These are phyloP conservation scores for Blastobotrys elegans DNA, from an alignment of 1,139 yeast species.

Conservation along the genomic window DNA sequence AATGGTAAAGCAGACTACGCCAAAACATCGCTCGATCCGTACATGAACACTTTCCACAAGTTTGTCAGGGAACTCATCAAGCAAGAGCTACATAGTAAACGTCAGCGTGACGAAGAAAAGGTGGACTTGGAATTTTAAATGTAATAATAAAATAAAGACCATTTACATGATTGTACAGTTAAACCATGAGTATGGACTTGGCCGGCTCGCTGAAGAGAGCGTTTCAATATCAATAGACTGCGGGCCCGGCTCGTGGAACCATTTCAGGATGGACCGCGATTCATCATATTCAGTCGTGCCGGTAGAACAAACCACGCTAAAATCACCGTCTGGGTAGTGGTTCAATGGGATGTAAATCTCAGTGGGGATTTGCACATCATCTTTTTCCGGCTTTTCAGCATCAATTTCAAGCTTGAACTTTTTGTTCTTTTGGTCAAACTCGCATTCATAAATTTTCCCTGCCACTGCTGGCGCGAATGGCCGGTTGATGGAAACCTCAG, in stretches of 20 bases:
- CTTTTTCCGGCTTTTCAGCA: conserved; percentile 21
- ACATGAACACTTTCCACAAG: conserved; percentile 61
- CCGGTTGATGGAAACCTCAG: conserved; percentile 62
- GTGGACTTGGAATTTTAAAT: conserved; percentile 22
- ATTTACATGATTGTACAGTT: not conserved
- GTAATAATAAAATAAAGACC: not conserved
- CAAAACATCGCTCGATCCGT: conserved; percentile 68
- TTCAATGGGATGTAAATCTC: conserved; percentile 61
- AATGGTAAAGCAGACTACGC: conserved; percentile 45
- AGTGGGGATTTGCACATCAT: conserved; percentile 33
- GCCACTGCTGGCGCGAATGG: conserved; percentile 62
- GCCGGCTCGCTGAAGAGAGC: not conserved
- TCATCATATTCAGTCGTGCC: conserved; percentile 54
- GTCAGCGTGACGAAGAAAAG: conserved; percentile 22
- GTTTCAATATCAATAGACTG: conserved; percentile 10
- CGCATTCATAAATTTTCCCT: conserved; percentile 49
- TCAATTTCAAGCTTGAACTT: conserved; percentile 46
- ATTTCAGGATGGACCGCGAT: conserved; percentile 52
- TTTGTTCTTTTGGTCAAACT: conserved; percentile 49
- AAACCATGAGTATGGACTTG: not conserved
- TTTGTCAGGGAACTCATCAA: conserved; percentile 56
- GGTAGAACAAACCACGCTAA: conserved; percentile 42
- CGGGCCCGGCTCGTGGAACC: conserved; percentile 55
- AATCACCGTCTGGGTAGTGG: conserved; percentile 51
- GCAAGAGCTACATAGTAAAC: conserved; percentile 41